Base-by-base conservation (phyloP, 371 early-diverging fungal genomes). In the Conidiobolus coronatus region DNA sequence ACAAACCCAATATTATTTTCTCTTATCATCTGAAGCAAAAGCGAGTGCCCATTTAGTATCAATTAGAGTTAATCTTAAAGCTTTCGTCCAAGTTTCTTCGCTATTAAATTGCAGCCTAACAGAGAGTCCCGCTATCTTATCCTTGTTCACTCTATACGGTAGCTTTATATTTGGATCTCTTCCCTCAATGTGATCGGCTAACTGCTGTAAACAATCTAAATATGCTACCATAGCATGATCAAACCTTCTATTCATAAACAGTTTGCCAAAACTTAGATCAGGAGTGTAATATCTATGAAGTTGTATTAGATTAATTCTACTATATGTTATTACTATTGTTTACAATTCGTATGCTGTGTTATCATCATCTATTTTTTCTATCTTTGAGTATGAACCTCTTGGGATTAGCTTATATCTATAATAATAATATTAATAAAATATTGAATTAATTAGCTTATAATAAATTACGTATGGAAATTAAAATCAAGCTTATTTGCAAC, bases 151-250 rank as follows among this genome's bases (percentile, higher is more conserved):
- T 36, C 76, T 71, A 39, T 90, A 90, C 0, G 90, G 90, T 33
- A 87, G 53, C 37, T 74, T 68, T 18, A 87, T 61, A 42, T 73
- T 75, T n/a, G 66, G 60, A 41, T 86, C 85, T 36, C 71, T 63
- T 38, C 65, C 68, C 54, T 79, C 79, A 0, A 82, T 79, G 58
- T 64, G 76, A 53, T 86, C 85, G 0, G 76, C 81, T 8, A 93
- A 50, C 50, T 92, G 87, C 45, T 86, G 76, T 19, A 94, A 60
- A 54, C 93, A 95, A 43, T 75, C 73, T 33, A 95, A 53, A 43
- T 81, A 81, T 8, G 87, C 88, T 0, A 80, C 80, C 75, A 95
- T 83, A 2, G 80, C 93, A 48, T 67, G 63, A 52, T 93, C 91
- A 50, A 91, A 89, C 12, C 85, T 69, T 36, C 88, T 67, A 57